Percentiles rank a stretch among this genome's conserved stretches.
Conservation (phyloP, 345 rosid genomes). For the Barbarea vulgaris region DNA sequence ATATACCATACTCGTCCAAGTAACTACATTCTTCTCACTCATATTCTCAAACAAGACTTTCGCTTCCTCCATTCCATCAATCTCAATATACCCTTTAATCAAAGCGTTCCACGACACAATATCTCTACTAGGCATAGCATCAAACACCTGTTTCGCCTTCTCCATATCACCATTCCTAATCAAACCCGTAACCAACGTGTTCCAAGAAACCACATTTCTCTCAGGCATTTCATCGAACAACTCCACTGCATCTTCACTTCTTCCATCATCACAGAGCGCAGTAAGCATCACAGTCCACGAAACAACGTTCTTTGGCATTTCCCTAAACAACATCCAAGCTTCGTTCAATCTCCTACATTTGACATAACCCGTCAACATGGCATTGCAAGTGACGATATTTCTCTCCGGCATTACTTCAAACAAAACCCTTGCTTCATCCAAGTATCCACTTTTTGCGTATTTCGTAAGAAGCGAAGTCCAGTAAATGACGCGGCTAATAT, state of each 20-base stretch:
- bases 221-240: conserved; percentile 67
- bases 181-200: conserved; percentile 57
- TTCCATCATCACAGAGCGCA: conserved; percentile 52
- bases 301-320: conserved; percentile 66
- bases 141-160: conserved; percentile 55
- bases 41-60: conserved; percentile 53
- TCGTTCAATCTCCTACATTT: conserved; percentile 48
- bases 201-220: conserved; percentile 70
- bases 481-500: conserved; percentile 42
- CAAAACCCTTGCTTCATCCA: conserved; percentile 56
- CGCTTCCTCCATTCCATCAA: conserved; percentile 52
- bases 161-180: conserved; percentile 53
- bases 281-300: conserved; percentile 66
- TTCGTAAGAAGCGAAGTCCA: conserved; percentile 66
- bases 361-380: conserved; percentile 59
- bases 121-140: conserved; percentile 47
- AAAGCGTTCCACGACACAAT: conserved; percentile 61
- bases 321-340: conserved; percentile 50
- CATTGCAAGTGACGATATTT: conserved; percentile 62
- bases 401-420: conserved; percentile 58
- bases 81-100: conserved; percentile 56
- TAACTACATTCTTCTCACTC: conserved; percentile 60
- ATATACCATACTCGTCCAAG: conserved; percentile 70
- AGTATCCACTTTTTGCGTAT: conserved; percentile 45
- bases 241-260: conserved; percentile 46